Evolutionary conservation across 1,284 basidiomycete genomes (phyloP), one percentile per base, ranked within the genome.

Genomic region (Austroboletus rostrupii): DNA sequence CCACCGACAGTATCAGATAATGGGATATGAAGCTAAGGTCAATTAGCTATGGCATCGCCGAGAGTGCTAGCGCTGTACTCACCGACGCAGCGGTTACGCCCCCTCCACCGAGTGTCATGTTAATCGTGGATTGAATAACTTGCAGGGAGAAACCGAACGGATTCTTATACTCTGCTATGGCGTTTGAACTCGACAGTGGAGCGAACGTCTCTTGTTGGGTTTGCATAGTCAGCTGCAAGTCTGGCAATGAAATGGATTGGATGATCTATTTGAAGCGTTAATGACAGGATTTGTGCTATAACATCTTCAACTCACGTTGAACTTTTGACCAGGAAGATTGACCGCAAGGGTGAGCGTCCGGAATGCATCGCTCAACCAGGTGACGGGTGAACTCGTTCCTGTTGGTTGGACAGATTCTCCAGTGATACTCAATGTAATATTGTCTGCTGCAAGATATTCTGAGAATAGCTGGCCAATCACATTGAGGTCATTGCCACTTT

Each of bases 141-240:
- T 86, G 83, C 48, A 91, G 64, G 19, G 80, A 79, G 70, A 90
- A 91, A 11, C 80, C 83, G 67, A 91, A 90, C 2, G 88, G 88
- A 67, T 90, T 91, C 66, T 79, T 80, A 63, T 86, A 88, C 53
- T 75, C 71, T 14, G 85, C 87, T 4, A 84, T 56, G 1, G 85
- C 85, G 49, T 73, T 69, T 49, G 85, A 87, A 57, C 79, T 77
- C 0, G 81, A 70, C n/a, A 75, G 67, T 0, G 85, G 83, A 4
- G 78, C 75, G 56, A 80, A 86, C 0, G 78, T 72, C 59, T 86
- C 71, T 43, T 73, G 72, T 43, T 74, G 71, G 7, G 70, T 73
- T 19, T 75, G 70, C 67, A 88, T 72, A 1, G 69, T 74, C 26
- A 87, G 67, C 26, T 72, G 73, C 37, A 90, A 70, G 64, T 90